Conservation (phyloP, 345 rosid species). For the Sisymbrium altissimum region DNA sequence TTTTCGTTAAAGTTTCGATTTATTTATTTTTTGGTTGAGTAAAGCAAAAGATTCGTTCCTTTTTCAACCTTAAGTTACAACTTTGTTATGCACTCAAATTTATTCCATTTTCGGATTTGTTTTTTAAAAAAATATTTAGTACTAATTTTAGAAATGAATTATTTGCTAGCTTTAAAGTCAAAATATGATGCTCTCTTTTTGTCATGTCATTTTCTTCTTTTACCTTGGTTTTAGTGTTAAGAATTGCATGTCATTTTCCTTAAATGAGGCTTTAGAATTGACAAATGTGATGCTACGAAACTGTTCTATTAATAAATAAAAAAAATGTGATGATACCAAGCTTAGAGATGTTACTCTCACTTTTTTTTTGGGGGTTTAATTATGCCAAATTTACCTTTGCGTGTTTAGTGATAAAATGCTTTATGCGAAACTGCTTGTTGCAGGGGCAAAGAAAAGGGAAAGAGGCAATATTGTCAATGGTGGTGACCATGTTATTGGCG, state of each 20-base stretch:
- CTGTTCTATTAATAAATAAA: too few relatives aligned
- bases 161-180: neutral
- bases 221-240: too few relatives aligned
- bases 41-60: conserved; percentile 9
- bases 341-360: neutral
- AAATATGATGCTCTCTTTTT: neutral
- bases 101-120: neutral
- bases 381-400: neutral
- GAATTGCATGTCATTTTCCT: neutral
- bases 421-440: neutral
- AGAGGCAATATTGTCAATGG: conserved; percentile 19
- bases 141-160: neutral
- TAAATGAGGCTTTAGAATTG: neutral
- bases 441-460: conserved; percentile 26
- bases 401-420: conserved; percentile 11
- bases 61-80: neutral
- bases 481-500: conserved; percentile 20
- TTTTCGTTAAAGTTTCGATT: neutral
- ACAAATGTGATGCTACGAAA: neutral
- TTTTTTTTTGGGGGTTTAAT: neutral
- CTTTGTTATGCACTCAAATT: neutral
- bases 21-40: neutral
- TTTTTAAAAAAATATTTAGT: neutral
- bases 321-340: neutral
- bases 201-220: neutral